Percentiles rank a stretch among this genome's conserved stretches.
Evolutionary conservation across 2,329 filamentous ascomycete species (phyloP).

Genomic region (Chalaropsis thielavioides): DNA sequence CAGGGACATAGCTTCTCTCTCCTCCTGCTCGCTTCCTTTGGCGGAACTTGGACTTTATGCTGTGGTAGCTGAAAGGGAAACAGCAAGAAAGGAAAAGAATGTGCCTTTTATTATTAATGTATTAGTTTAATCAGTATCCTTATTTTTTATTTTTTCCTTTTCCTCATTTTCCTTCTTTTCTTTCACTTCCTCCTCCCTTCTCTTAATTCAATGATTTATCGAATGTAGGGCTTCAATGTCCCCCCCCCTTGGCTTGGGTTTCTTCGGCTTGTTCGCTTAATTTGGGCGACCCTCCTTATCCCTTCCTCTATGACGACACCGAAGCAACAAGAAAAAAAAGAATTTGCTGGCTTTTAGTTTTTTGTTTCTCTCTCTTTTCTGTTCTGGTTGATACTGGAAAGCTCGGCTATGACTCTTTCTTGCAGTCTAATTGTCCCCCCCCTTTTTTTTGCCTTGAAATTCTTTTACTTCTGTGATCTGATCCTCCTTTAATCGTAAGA

Average conservation of each 20-base stretch:
- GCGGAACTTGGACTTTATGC: not conserved
- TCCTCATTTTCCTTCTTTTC: no score
- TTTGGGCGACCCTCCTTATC: not conserved
- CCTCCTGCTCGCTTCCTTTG: not conserved
- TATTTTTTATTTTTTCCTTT: not conserved
- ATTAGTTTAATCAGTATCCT: not conserved
- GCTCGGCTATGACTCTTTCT: not conserved
- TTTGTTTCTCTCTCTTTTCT: not conserved
- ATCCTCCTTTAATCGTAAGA: not conserved
- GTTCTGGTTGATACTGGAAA: not conserved
- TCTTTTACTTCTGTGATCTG: no score
- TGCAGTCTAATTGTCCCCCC: not conserved
- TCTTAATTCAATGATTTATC: not conserved
- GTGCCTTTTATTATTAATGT: not conserved
- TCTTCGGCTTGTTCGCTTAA: not conserved
- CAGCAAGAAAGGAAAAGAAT: not conserved
- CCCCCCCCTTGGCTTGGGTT: not conserved
- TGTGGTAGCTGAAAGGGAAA: not conserved
- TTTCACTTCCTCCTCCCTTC: not conserved
- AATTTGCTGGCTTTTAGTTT: not conserved
- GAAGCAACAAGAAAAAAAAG: not conserved
- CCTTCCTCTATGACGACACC: not conserved
- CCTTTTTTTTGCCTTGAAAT: not conserved
- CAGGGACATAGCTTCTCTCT: constrained; percentile 1
- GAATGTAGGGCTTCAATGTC: not conserved